Evolutionary conservation across 2,329 filamentous ascomycete species (phyloP).

Genomic region (Penicillium thymicola): DNA sequence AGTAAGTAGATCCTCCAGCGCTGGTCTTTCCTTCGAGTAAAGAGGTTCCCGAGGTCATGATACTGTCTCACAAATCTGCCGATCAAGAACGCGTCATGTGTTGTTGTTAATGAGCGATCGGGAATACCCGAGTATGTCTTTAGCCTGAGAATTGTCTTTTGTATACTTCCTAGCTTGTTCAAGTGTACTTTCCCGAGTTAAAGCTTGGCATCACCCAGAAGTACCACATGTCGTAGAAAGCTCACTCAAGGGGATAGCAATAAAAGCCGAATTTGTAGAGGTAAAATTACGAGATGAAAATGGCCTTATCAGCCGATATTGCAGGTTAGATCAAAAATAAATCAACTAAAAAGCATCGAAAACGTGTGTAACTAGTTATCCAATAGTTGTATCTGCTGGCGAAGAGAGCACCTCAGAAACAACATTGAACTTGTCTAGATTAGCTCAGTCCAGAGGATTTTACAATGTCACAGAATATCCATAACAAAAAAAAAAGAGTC

Average conservation of each 20-base stretch:
- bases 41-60: background rate
- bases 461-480: background rate
- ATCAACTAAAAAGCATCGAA: background rate
- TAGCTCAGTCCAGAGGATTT: background rate
- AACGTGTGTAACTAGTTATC: background rate
- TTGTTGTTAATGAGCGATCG: background rate
- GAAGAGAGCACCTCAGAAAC: background rate
- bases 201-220: slow-evolving; percentile 1
- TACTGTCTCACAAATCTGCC: background rate
- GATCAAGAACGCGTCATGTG: background rate
- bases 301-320: background rate
- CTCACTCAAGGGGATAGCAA: background rate
- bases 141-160: background rate
- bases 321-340: background rate
- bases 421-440: background rate
- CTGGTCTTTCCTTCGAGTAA: background rate
- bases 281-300: background rate
- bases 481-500: background rate
- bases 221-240: background rate
- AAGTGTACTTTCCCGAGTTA: background rate
- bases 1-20: background rate
- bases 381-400: background rate
- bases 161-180: background rate
- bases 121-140: background rate
- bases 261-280: background rate